phyloP scores from a whole-genome alignment of 306 rosid species.

The Sicyos edulis region DNA sequence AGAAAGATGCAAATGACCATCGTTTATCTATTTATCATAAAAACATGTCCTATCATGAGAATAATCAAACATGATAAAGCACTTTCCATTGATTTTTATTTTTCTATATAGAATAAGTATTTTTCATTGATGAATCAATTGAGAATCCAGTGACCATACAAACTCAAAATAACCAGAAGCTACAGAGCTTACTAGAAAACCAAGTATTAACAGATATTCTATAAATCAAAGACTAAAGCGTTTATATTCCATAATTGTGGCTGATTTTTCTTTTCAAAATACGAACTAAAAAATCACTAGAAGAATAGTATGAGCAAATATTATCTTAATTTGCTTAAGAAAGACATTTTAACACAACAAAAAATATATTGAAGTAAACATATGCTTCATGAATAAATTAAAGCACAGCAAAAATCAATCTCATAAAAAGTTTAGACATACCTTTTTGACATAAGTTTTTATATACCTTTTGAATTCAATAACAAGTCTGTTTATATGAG shows the following conservation, averaged over 20 bases:
- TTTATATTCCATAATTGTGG: background rate
- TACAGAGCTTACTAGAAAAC: background rate
- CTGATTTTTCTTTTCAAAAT: background rate
- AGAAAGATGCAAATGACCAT: background rate
- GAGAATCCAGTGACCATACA: background rate
- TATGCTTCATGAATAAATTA: background rate
- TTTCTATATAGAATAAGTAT: no score
- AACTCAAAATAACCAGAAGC: background rate
- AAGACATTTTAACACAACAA: background rate
- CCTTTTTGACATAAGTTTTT: no score
- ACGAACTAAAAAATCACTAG: background rate
- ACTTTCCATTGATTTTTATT: background rate
- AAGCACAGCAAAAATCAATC: background rate
- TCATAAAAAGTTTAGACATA: background rate
- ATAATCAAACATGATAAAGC: background rate
- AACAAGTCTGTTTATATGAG: background rate
- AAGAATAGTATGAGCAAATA: background rate
- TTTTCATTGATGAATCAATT: background rate
- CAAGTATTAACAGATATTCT: background rate
- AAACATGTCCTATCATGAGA: background rate
- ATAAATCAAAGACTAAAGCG: background rate
- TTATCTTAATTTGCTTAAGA: background rate
- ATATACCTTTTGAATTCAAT: background rate
- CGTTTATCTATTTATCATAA: background rate
- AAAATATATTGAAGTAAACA: background rate